Evolutionary conservation across 805 yeast genomes (phyloP), one percentile per base, ranked within the genome.

Genomic region (Zygoascus flipseniorum): DNA sequence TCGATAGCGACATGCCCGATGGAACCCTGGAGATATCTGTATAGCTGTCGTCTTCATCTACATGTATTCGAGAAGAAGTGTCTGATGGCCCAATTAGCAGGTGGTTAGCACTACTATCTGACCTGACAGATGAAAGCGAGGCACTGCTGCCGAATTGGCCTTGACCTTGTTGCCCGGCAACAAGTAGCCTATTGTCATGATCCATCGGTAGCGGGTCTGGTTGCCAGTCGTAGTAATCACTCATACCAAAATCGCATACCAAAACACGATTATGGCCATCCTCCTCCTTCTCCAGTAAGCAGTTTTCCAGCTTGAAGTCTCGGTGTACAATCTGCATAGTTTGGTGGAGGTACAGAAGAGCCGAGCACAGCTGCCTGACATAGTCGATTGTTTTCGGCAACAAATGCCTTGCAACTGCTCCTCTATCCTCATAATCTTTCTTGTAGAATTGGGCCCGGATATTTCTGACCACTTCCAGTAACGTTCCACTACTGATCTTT

Each of bases 211-310:
- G 20, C 48, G 43, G 31, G 13, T 42, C 57, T 42, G 57, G 46
- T 5, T 14, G 31, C 13, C 16, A n/a, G 18, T 55, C 62, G 45
- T 50, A 62, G 50, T 60, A 65, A 41, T 72, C 71, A 48, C 81
- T 73, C 95, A 90, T 87, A 5, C 98, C 98, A 71, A 90, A 90
- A 69, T 90, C 98, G 69, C 97, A 87, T 6, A 90, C 65, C 26
- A 84, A 64, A 57, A 87, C 73, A 45, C 70, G 71, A 52, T 65
- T 61, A 58, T 31, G 60, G 56, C 64, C 65, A 11, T 57, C 58
- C 28, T 58, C 57, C 47, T 60, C 59, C 19, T 72, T 70, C 56
- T 82, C 82, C 28, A 87, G 66, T 45, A 88, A 70, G 56, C 92
- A 86, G 63, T 88, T 88, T 61, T 88, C 96, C 45, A 88, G 73